Percentiles rank a stretch among this genome's conserved stretches.
Evolutionary conservation across 345 rosid species (phyloP).

Genomic region (Eucalyptus tenuipes): DNA sequence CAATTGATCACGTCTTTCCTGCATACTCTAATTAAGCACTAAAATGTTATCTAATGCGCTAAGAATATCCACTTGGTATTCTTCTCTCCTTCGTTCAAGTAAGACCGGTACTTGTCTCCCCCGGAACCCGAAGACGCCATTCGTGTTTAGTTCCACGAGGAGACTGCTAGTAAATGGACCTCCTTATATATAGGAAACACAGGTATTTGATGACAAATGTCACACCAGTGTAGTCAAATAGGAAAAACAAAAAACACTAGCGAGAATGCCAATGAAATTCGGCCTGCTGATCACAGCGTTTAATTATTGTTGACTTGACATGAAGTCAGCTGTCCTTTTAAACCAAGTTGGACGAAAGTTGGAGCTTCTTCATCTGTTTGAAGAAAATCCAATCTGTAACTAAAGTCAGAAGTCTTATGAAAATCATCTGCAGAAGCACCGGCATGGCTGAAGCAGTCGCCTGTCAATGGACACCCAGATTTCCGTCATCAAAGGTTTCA

Average conservation of each 20-base stretch:
- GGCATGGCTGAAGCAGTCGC: neutral
- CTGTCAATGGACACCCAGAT: neutral
- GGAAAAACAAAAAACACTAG: neutral
- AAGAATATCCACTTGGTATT: slow-evolving; percentile 14
- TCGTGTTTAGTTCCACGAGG: neutral
- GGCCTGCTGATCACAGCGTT: neutral
- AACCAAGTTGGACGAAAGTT: neutral
- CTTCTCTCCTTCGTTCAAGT: slow-evolving; percentile 36
- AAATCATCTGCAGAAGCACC: neutral
- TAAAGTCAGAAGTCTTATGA: neutral
- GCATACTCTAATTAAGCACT: neutral
- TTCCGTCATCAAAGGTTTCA: neutral
- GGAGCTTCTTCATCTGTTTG: neutral
- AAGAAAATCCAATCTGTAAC: neutral
- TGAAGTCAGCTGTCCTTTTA: neutral
- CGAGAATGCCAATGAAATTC: neutral
- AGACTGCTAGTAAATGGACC: neutral
- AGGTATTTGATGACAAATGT: neutral
- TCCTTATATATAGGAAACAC: neutral
- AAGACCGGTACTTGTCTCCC: slow-evolving; percentile 22
- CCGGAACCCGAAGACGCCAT: slow-evolving; percentile 14
- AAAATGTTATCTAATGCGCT: neutral
- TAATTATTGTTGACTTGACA: neutral
- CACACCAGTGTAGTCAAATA: neutral
- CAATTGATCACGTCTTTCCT: neutral